Conservation (phyloP, 2,329 filamentous ascomycete species). For the Aspergillus pseudoviridinutans region DNA sequence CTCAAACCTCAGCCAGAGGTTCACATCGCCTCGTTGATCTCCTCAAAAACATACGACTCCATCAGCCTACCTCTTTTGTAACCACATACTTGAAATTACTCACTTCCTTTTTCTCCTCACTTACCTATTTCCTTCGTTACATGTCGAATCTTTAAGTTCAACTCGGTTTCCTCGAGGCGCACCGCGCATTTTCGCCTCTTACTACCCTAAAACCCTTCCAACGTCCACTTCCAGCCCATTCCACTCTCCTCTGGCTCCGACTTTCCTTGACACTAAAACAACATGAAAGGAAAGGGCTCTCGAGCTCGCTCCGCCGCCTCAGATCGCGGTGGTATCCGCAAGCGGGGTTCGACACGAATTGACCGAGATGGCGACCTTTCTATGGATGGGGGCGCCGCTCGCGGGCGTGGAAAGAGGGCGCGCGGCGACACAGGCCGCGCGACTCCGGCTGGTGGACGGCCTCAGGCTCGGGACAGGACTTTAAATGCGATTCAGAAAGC, state of each 20-base stretch:
- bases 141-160: conserved; percentile 17
- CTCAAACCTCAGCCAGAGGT: neutral
- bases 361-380: conserved; percentile 61
- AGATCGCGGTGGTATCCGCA: conserved; percentile 50
- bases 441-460: conserved; percentile 13
- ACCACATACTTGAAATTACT: neutral
- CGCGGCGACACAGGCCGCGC: conserved; percentile 28
- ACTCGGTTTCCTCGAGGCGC: conserved; percentile 22
- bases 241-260: neutral
- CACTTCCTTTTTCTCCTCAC: neutral
- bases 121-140: conserved; percentile 6
- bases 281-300: conserved; percentile 31
- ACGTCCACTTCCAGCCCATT: neutral
- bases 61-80: neutral
- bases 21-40: conserved; percentile 1
- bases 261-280: conserved; percentile 16
- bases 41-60: neutral
- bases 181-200: conserved; percentile 20
- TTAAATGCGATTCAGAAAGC: conserved; percentile 36
- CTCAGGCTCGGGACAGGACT: conserved; percentile 27
- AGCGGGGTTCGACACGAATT: conserved; percentile 44
- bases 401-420: conserved; percentile 33
- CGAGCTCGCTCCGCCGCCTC: conserved; percentile 26
- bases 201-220: neutral
- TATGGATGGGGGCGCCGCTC: conserved; percentile 49